Evolutionary conservation across 2,329 filamentous ascomycete species (phyloP).

Genomic region (Apiospora saccharicola): DNA sequence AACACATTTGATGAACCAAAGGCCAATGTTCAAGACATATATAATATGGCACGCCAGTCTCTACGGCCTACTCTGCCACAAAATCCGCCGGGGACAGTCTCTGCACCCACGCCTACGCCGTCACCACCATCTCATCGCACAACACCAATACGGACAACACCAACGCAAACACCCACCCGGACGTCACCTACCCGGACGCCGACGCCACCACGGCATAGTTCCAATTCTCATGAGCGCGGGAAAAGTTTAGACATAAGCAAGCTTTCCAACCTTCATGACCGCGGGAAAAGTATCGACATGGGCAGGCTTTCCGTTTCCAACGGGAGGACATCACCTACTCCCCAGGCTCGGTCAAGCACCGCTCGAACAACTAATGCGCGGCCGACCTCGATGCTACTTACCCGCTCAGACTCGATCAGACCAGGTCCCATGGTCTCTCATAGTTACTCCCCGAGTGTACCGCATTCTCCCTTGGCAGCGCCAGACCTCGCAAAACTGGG

Average conservation of each 20-base stretch:
- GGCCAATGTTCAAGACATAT: constrained; percentile 67
- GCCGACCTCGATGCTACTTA: constrained; percentile 68
- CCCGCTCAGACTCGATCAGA: constrained; percentile 62
- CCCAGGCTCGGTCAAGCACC: constrained; percentile 35
- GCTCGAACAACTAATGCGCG: constrained; percentile 49
- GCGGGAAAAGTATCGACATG: constrained; percentile 72
- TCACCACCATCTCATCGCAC: constrained; percentile 36
- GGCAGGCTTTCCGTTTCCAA: constrained; percentile 57
- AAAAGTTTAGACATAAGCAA: constrained; percentile 70
- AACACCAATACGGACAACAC: constrained; percentile 38
- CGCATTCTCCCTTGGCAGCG: constrained; percentile 40
- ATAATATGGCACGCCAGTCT: constrained; percentile 77
- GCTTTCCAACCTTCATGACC: constrained; percentile 56
- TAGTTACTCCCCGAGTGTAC: not conserved
- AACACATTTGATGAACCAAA: constrained; percentile 53
- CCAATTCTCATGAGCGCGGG: constrained; percentile 60
- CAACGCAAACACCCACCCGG: constrained; percentile 47
- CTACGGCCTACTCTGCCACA: constrained; percentile 67
- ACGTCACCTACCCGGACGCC: constrained; percentile 38
- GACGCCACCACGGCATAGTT: constrained; percentile 47
- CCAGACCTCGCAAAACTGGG: constrained; percentile 84
- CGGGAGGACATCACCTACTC: constrained; percentile 44
- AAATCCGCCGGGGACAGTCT: not conserved
- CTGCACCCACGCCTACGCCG: not conserved
- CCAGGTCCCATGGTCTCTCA: constrained; percentile 37